Base-by-base conservation (phyloP, 768 basidiomycete genomes). In the Phaffia tasmanica region DNA sequence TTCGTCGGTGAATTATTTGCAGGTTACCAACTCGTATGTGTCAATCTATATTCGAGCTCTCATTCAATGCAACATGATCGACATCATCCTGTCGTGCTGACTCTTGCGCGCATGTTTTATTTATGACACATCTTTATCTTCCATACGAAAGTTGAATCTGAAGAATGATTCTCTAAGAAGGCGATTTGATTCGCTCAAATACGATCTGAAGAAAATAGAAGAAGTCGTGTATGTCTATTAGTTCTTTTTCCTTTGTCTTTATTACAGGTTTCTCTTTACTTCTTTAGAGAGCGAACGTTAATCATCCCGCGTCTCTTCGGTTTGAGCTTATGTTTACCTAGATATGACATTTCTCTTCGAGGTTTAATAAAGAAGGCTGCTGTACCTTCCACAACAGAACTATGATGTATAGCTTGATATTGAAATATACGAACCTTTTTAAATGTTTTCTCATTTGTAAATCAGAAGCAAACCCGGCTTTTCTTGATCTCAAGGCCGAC, bases 1-100 rank as follows among this genome's bases (percentile, higher is more conserved):
- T 79, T 79, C 67, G 76, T 77, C 63, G 78, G 77, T 47, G 78
- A 79, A 65, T 73, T 79, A 21, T 77, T 78, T 62, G 76, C 76
- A 5, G 74, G 73, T 11, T 76, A 75, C 71, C 75, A 74, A n/a
- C 63, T 75, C 21, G 72, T 75, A 56, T 57, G 73, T 60, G n/a
- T 2, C 35, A 11, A 42, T 42, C 35, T 4, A 42, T 42, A 11
- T 42, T 16, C 6, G 50, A 53, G 14, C 8, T 1, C 62, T 51
- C 47, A 51, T 19, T 19, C 35, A 11, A 42, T 42, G 11, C 35
- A 15, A 21, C 46, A 50, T 30, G 4, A 64, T 42, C 35, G n/a
- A n/a, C n/a, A n/a, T n/a, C 11, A 42, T 27, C 8, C 48, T 46
- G 9, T 42, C 58, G 49, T 51, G 16, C 47, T 63, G n/a, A 14